Conservation (phyloP, 768 basidiomycete species). For the Leucocoprinus birnbaumii region DNA sequence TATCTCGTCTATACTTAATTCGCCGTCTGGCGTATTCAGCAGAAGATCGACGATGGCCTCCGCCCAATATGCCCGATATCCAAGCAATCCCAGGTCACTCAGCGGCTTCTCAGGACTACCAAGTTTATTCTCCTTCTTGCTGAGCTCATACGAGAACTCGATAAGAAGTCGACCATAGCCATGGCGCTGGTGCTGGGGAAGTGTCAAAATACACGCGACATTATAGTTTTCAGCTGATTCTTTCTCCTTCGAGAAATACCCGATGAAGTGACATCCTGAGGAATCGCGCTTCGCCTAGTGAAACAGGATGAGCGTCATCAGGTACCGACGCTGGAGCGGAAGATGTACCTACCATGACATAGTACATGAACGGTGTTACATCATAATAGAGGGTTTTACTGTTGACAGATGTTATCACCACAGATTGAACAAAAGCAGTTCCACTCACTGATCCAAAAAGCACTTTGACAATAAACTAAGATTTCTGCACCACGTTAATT, state of each 20-base stretch:
- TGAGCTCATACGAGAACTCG: slow-evolving; percentile 97
- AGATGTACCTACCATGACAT: slow-evolving; percentile 79
- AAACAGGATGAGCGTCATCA: slow-evolving; percentile 8
- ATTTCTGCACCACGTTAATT: slow-evolving; percentile 95
- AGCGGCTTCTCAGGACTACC: slow-evolving; percentile 98
- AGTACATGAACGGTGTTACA: slow-evolving; percentile 99
- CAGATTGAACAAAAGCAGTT: slow-evolving; percentile 13
- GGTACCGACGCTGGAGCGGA: not conserved
- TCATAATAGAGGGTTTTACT: slow-evolving; percentile 99
- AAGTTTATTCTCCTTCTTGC: slow-evolving; percentile 93
- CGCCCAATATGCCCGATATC: slow-evolving; percentile 96
- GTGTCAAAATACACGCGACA: slow-evolving; percentile 97
- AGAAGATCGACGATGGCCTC: slow-evolving; percentile 93
- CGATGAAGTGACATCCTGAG: slow-evolving; percentile 89
- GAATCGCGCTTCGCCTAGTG: slow-evolving; percentile 79
- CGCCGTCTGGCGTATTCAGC: slow-evolving; percentile 67
- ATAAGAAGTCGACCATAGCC: slow-evolving; percentile 95
- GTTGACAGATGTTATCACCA: slow-evolving; percentile 20
- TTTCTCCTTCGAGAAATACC: slow-evolving; percentile 99
- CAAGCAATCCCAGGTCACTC: slow-evolving; percentile 87
- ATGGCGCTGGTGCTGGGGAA: slow-evolving; percentile 96
- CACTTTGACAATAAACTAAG: slow-evolving; percentile 95
- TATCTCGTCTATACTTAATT: slow-evolving; percentile 94
- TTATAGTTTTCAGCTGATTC: slow-evolving; percentile 98
- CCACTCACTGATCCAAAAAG: slow-evolving; percentile 92